Evolutionary conservation across 306 rosid species (phyloP), one percentile per base, ranked within the genome.

Genomic region (Astragalus membranaceus): DNA sequence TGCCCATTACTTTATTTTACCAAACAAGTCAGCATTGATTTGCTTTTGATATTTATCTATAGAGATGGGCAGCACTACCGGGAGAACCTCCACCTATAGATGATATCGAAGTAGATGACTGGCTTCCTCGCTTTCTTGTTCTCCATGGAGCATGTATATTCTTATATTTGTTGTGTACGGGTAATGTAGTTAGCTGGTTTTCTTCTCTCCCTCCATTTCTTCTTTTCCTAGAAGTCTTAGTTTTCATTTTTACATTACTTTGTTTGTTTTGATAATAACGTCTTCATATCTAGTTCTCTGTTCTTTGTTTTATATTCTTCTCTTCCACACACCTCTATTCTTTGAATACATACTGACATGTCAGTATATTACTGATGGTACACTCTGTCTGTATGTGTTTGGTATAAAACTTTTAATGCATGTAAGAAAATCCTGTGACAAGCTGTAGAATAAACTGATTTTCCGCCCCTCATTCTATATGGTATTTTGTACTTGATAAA

Each of bases 121-220:
- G 99, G 99, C 96, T 91, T 78, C 97, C 99, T 39, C 99, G 99
- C 67, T 94, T 94, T 64, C 85, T 87, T 7, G 92, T 91, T 80
- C 88, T 94, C n/a, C 97, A 94, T 32, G 99, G 99, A 41, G 60
- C 67, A 14, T 94, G 99, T 72, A 61, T 94, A 60, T 94, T 87
- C 80, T 82, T 94, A 81, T 94, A 86, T 77, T 70, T 88, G 50
- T 64, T 77, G 11, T 90, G 88, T 30, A 91, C 99, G 73, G 99
- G 97, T 94, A 85, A 70, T 66, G 17, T 10, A 37, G 26, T 44
- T 44, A 49, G 59, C 49, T 16, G n/a, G 26, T 17, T 64, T 78
- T 60, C 36, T 77, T 73, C 37, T 12, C 62, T 16, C n/a, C 12
- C 10, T 51, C 9, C 47, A 35, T 64, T 36, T 60, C 7, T 46